These are phyloP conservation scores for Solanum bulbocastanum DNA, from an alignment of 257 asterid species.

Conservation along the genomic window DNA sequence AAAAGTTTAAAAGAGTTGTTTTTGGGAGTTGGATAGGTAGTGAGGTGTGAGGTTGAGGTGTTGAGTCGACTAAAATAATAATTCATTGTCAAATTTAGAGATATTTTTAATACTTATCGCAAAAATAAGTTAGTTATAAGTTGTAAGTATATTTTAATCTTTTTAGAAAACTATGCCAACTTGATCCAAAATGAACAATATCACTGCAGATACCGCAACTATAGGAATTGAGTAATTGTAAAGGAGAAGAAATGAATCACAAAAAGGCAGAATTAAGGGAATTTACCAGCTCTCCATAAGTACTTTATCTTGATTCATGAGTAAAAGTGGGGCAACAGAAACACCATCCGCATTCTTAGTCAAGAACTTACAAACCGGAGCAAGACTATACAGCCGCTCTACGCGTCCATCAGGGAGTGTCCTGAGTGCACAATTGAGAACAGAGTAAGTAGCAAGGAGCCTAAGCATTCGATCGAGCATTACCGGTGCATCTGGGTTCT, in stretches of 20 bases:
- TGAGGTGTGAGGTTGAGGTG: neutral
- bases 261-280: neutral
- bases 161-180: too few species aligned
- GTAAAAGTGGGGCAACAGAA: slow-evolving; percentile 53
- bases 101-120: too few species aligned
- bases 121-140: too few species aligned
- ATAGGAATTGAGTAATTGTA: neutral
- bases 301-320: slow-evolving; percentile 80
- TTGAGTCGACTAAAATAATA: too few species aligned
- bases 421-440: slow-evolving; percentile 35
- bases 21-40: too few species aligned
- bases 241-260: neutral
- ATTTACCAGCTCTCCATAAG: slow-evolving; percentile 85
- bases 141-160: too few species aligned
- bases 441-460: slow-evolving; percentile 45
- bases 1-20: too few species aligned
- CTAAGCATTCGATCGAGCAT: slow-evolving; percentile 74
- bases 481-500: slow-evolving; percentile 37
- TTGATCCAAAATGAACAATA: too few species aligned
- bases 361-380: slow-evolving; percentile 54
- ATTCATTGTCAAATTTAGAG: rapidly evolving
- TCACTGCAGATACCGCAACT: too few species aligned
- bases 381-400: slow-evolving; percentile 46
- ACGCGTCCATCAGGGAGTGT: slow-evolving; percentile 30
- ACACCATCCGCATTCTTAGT: slow-evolving; percentile 64